Evolutionary conservation across 495 filamentous ascomycete species (phyloP), one percentile per base, ranked within the genome.

Genomic region (Mytilinidion resinicola): DNA sequence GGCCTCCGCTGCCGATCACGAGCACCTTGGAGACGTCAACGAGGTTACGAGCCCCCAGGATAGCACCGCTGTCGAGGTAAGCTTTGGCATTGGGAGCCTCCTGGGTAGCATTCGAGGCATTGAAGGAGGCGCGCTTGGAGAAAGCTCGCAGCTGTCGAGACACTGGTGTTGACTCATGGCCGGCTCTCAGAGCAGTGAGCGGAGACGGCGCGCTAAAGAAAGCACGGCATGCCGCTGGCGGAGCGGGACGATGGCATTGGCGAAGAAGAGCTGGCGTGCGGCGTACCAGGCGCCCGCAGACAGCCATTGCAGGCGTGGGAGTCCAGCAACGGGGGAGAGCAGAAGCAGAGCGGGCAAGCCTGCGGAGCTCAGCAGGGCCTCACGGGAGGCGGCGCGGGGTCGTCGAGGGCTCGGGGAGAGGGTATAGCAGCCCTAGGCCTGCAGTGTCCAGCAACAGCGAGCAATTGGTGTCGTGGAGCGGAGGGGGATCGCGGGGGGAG

Each of bases 11-110:
- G 39, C 93, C 93, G 69, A 98, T 89, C 53, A 98, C 89, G 51
- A 98, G 78, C n/a, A 97, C 93, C 78, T 97, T 98, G 78, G 91
- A 95, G 55, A 98, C 93, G 75, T 96, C 85, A 43, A 97, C 85
- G 48, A 87, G 71, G 64, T 90, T 80, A 59, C 76, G 79, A 46
- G 83, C 85, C 21, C 81, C 76, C 66, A 85, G 85, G 61, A 97
- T 82, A 50, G 82, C 87, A 54, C 90, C 91, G 72, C 90, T 95
- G 51, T 85, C 81, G 55, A 97, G 77, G 72, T 95, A 96, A 51
- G 91, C 88, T 67, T 92, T 85, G 17, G 91, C 85, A 65, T 88
- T 87, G 35, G 91, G 92, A 42, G 90, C 85, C 61, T 79, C 74
- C 71, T 91, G 82, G 38, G 59, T 70, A 51, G 69, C 50, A 49